These are phyloP conservation scores for Naganishia friedmannii DNA, from an alignment of 768 basidiomycete genomes.

Conservation along the genomic window DNA sequence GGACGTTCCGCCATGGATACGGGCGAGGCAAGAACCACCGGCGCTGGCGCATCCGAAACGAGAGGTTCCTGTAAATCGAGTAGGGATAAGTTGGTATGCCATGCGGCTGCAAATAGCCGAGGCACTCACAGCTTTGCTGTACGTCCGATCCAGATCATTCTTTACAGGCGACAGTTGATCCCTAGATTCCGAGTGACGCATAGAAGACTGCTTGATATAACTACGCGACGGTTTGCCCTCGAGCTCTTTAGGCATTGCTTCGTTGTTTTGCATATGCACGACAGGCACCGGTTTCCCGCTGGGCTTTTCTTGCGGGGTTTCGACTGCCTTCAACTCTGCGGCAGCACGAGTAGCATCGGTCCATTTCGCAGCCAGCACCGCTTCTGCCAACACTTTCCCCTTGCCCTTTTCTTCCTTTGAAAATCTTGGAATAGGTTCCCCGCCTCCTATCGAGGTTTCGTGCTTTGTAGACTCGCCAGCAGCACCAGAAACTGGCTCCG, in stretches of 20 bases:
- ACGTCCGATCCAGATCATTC: neutral
- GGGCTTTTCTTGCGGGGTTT: neutral
- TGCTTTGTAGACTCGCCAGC: neutral
- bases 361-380: neutral
- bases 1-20: constrained; percentile 17
- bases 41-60: neutral
- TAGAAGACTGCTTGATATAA: neutral
- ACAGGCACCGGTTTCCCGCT: neutral
- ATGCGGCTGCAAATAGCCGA: neutral
- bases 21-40: neutral
- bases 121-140: neutral
- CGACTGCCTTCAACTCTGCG: neutral
- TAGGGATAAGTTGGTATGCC: neutral
- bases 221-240: constrained; percentile 2
- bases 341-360: neutral
- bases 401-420: constrained; percentile 30
- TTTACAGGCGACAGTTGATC: neutral
- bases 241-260: neutral
- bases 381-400: constrained; percentile 8
- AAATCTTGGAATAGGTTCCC: constrained; percentile 16
- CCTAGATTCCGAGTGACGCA: neutral
- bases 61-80: neutral
- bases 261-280: neutral
- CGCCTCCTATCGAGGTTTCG: neutral
- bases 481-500: neutral